phyloP scores from a whole-genome alignment of 306 rosid genomes.

The Begonia fuchsioides region DNA sequence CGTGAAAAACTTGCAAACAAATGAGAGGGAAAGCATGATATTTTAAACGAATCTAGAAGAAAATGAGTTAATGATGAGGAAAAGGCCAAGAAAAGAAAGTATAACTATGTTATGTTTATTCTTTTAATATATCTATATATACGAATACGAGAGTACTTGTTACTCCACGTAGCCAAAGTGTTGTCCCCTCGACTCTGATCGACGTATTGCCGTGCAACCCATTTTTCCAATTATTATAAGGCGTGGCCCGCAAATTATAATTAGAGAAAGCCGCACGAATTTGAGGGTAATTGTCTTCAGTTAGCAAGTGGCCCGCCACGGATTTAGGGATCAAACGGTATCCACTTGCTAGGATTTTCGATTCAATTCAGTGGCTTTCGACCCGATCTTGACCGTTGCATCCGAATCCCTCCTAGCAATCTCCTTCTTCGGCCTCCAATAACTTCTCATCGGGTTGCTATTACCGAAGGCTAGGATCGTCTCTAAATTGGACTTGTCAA shows the following conservation, averaged over 20 bases:
- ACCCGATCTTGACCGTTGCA: constrained; percentile 39
- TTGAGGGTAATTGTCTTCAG: constrained; percentile 61
- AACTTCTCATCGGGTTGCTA: constrained; percentile 52
- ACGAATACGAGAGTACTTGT: too few relatives aligned
- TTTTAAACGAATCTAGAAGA: too few relatives aligned
- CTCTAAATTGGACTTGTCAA: constrained; percentile 41
- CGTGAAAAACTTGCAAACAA: too few relatives aligned
- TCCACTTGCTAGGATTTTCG: constrained; percentile 50
- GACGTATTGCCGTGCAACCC: constrained; percentile 72
- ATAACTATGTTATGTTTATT: too few relatives aligned
- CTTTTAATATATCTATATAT: too few relatives aligned
- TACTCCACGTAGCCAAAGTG: constrained; percentile 76
- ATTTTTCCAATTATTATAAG: constrained; percentile 69
- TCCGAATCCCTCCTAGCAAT: constrained; percentile 43
- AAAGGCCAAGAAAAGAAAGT: too few relatives aligned
- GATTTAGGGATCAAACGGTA: constrained; percentile 51
- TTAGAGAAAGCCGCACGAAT: constrained; percentile 55
- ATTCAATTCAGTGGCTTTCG: constrained; percentile 46
- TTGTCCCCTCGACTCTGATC: constrained; percentile 78
- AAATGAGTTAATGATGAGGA: too few relatives aligned
- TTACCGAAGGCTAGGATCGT: constrained; percentile 12
- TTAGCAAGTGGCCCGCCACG: constrained; percentile 32
- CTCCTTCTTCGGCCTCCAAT: constrained; percentile 48
- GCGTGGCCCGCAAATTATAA: constrained; percentile 69
- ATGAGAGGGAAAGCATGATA: too few relatives aligned